Evolutionary conservation across 1,139 yeast species (phyloP), one percentile per base, ranked within the genome.

Genomic region (Geotrichum reessii): DNA sequence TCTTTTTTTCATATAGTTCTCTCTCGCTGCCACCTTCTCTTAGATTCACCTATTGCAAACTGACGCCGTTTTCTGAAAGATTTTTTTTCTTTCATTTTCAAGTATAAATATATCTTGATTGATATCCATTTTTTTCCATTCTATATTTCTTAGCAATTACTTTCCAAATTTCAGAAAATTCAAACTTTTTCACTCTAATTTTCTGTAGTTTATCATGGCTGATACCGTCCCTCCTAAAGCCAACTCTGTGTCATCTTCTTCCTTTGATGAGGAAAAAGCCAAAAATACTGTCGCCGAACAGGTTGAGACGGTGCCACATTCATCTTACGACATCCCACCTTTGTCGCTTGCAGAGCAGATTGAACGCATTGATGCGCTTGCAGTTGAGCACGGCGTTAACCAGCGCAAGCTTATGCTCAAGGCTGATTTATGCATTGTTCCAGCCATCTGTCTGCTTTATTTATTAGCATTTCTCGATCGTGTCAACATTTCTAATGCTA

Each of bases 401-500:
- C 78, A 82, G 51, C 71, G 66, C 53, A 78, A 74, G 65, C 74
- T 86, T 56, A 82, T 83, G 83, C 74, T 81, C 77, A 86, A 85
- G 65, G 75, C 84, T 47, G 92, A 86, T 66, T 57, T 82, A 5
- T 80, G 85, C 61, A 85, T 86, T 51, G 83, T 86, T 33, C 89
- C 90, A 3, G 85, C 90, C 40, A 84, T 86, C 65, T 83, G 89
- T 70, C 71, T 85, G 50, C 76, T 86, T 51, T 86, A 86, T 66
- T 81, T 86, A 66, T 76, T 86, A 63, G 82, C 89, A 0, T 86
- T 86, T 65, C 74, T 86, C 68, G 92, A 86, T 69, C 76, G 91
- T 68, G 89, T 85, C 56, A 86, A 86, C 69, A 85, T 86, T 60
- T 83, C 90, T 47, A 86, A 86, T 68, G 93, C 93, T 24, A 82